A percentile compares a stretch with the other conserved stretches of the same genome.
These are phyloP conservation scores for Ophioceras dolichostomum DNA, from an alignment of 2,329 filamentous ascomycete species.

Conservation along the genomic window DNA sequence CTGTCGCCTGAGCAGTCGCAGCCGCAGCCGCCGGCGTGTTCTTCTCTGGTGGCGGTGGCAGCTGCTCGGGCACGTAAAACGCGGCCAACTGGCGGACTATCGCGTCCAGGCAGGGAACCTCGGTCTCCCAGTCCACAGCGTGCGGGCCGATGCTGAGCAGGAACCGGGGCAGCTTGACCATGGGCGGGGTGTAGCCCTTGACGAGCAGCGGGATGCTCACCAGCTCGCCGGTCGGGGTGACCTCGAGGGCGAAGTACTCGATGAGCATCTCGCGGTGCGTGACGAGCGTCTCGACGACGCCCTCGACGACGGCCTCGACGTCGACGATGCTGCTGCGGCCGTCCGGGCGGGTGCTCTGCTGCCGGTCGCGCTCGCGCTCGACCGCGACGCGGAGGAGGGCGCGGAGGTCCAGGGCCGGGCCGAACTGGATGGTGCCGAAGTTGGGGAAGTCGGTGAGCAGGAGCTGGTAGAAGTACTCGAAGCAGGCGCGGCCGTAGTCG, in stretches of 20 bases:
- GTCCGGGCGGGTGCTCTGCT: conserved; percentile 10
- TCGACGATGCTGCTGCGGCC: conserved; percentile 33
- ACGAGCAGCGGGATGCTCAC: conserved; percentile 70
- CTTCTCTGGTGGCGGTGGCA: conserved; percentile 37
- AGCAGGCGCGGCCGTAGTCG: conserved; percentile 79
- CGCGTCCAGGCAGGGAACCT: conserved; percentile 73
- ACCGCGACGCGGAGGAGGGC: conserved; percentile 64
- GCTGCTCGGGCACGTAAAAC: conserved; percentile 81
- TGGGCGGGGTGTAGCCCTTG: conserved; percentile 75
- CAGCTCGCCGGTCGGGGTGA: conserved; percentile 67
- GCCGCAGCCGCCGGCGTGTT: neutral
- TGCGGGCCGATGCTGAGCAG: conserved; percentile 78
- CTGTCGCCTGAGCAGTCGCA: conserved; percentile 8
- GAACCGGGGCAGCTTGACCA: conserved; percentile 82
- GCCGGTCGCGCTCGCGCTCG: conserved; percentile 40
- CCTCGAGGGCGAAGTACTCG: conserved; percentile 85
- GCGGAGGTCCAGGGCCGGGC: conserved; percentile 58
- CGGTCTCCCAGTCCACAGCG: conserved; percentile 66
- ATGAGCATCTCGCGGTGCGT: conserved; percentile 72
- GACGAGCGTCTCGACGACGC: conserved; percentile 57
- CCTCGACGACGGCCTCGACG: conserved; percentile 50
- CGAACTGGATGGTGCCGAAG: conserved; percentile 74
- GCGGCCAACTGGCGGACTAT: conserved; percentile 79
- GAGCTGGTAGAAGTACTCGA: conserved; percentile 91
- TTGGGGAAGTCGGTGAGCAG: conserved; percentile 94